Conservation (phyloP, 371 early-diverging fungal species). For the Dinochytrium kinnereticum region DNA sequence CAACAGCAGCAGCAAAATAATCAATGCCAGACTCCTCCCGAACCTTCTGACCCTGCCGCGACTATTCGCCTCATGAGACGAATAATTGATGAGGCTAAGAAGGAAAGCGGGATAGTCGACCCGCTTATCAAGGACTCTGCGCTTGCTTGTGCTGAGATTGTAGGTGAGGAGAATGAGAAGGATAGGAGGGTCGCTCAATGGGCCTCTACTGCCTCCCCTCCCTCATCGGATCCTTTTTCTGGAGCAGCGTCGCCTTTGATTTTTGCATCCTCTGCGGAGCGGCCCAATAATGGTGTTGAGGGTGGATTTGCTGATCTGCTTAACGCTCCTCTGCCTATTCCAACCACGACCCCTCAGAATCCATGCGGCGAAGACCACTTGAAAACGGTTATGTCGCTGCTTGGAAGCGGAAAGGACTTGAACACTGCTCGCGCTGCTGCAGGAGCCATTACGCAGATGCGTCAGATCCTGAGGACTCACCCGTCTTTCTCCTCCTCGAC, state of each 20-base stretch:
- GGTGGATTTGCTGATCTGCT: not conserved
- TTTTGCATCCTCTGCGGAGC: not conserved
- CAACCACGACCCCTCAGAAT: too few relatives aligned
- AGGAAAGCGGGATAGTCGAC: not conserved
- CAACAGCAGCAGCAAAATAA: not conserved
- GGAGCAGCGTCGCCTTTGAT: not conserved
- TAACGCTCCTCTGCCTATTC: too few relatives aligned
- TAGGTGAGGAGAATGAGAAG: not conserved
- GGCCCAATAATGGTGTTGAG: not conserved
- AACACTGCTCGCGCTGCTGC: not conserved
- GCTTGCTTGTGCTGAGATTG: not conserved
- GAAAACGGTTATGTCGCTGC: not conserved
- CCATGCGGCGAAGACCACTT: too few relatives aligned
- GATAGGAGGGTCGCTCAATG: not conserved
- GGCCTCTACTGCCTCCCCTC: not conserved
- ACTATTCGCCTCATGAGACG: not conserved
- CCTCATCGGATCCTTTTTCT: not conserved
- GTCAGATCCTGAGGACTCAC: not conserved
- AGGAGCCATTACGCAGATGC: not conserved
- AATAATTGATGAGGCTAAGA: not conserved
- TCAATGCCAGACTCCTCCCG: not conserved
- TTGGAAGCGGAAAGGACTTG: not conserved
- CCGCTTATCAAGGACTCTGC: not conserved
- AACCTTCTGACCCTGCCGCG: not conserved
- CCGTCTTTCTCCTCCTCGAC: too few relatives aligned